Percentiles rank a stretch among this genome's conserved stretches.
phyloP scores from a whole-genome alignment of 1,284 basidiomycete genomes.

The Austroboletus sp. region DNA sequence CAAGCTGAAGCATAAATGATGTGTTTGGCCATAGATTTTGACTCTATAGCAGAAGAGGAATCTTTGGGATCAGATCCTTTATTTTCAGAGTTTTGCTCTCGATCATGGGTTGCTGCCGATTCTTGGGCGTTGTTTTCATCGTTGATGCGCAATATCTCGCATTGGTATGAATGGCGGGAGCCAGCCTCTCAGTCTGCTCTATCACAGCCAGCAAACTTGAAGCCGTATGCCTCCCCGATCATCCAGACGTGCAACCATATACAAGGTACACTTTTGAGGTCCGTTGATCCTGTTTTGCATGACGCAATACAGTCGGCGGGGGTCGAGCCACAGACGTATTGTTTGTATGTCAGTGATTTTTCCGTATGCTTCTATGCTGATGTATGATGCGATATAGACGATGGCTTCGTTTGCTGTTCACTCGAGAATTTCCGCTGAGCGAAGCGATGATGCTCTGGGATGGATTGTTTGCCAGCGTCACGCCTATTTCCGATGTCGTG shows the following conservation, averaged over 20 bases:
- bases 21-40: constrained; percentile 49
- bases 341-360: constrained; percentile 54
- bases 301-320: constrained; percentile 67
- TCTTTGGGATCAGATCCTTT: constrained; percentile 28
- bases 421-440: constrained; percentile 73
- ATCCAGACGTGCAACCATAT: constrained; percentile 73
- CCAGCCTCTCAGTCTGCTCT: constrained; percentile 35
- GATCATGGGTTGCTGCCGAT: constrained; percentile 72
- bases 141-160: constrained; percentile 69
- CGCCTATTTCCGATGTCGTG: constrained; percentile 64
- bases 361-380: constrained; percentile 10
- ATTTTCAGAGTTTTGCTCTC: constrained; percentile 56
- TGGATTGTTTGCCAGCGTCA: constrained; percentile 73
- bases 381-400: constrained; percentile 47
- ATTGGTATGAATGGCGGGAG: constrained; percentile 88
- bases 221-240: constrained; percentile 73
- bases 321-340: constrained; percentile 91
- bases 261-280: constrained; percentile 64
- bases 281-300: constrained; percentile 79
- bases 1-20: constrained; percentile 26
- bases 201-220: constrained; percentile 44
- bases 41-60: constrained; percentile 52
- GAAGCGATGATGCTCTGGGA: constrained; percentile 85
- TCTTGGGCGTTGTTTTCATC: constrained; percentile 74
- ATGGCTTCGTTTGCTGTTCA: constrained; percentile 86